These are phyloP conservation scores for Russula ochroleuca DNA, from an alignment of 768 basidiomycete genomes.

Conservation along the genomic window DNA sequence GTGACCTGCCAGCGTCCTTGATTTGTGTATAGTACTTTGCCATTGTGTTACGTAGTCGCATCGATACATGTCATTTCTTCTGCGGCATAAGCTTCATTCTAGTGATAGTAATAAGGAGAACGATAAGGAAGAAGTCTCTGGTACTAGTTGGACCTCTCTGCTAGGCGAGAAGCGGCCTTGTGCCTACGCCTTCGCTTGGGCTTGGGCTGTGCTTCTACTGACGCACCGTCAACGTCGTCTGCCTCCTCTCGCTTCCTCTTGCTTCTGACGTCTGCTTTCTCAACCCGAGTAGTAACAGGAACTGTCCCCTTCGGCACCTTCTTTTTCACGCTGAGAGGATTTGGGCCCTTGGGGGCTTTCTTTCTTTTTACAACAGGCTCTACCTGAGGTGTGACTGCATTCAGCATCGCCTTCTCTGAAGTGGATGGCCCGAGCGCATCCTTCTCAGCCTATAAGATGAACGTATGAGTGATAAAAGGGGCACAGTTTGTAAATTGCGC, in stretches of 20 bases:
- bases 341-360: constrained; percentile 80
- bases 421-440: constrained; percentile 49
- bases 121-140: background rate
- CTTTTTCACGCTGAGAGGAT: constrained; percentile 91
- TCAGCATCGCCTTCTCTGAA: constrained; percentile 46
- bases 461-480: constrained; percentile 5
- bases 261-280: constrained; percentile 26
- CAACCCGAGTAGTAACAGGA: constrained; percentile 18
- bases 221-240: constrained; percentile 22
- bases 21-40: background rate
- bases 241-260: constrained; percentile 34
- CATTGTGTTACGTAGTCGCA: constrained; percentile 2
- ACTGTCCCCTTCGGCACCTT: constrained; percentile 38
- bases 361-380: constrained; percentile 50
- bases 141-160: background rate
- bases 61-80: background rate
- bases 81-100: background rate
- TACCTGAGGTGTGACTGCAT: constrained; percentile 32
- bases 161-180: constrained; percentile 10
- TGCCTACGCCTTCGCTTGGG: constrained; percentile 33
- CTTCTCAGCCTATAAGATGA: constrained; percentile 53
- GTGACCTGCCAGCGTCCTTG: constrained; percentile 31
- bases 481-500: background rate
- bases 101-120: background rate
- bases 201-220: constrained; percentile 1